A percentile compares a stretch with the other conserved stretches of the same genome.
Evolutionary conservation across 441 rosid species (phyloP).

Genomic region (Adansonia rubrostipa): DNA sequence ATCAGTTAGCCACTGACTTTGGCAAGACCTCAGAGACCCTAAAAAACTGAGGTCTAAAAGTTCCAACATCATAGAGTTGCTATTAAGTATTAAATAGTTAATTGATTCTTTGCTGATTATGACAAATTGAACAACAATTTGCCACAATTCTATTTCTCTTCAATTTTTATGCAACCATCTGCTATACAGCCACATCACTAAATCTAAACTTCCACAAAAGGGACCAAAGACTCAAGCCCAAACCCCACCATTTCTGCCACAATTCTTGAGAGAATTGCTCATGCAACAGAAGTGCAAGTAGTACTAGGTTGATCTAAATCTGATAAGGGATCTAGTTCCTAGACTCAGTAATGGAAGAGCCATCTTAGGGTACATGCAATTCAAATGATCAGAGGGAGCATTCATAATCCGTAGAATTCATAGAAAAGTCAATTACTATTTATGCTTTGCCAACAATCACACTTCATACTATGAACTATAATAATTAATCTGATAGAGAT

Average conservation of each 20-base stretch:
- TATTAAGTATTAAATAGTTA: background rate
- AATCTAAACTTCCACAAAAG: background rate
- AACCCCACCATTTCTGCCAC: constrained; percentile 6
- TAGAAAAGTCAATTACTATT: background rate
- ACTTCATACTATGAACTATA: background rate
- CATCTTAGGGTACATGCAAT: background rate
- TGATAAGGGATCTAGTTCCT: background rate
- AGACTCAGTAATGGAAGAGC: background rate
- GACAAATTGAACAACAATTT: background rate
- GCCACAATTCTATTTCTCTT: background rate
- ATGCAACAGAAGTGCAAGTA: background rate
- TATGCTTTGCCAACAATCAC: background rate
- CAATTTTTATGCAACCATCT: background rate
- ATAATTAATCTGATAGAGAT: background rate
- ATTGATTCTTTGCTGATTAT: background rate
- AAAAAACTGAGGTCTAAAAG: constrained; percentile 1
- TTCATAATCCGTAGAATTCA: background rate
- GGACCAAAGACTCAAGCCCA: background rate
- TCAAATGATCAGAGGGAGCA: background rate
- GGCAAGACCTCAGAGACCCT: background rate
- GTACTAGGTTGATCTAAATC: background rate
- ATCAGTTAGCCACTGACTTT: background rate
- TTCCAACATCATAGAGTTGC: background rate
- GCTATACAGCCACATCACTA: background rate
- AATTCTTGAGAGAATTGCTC: constrained; percentile 14